These are phyloP conservation scores for Oryza rufipogon DNA, from an alignment of 176 grass and related monocot genomes.

Conservation along the genomic window DNA sequence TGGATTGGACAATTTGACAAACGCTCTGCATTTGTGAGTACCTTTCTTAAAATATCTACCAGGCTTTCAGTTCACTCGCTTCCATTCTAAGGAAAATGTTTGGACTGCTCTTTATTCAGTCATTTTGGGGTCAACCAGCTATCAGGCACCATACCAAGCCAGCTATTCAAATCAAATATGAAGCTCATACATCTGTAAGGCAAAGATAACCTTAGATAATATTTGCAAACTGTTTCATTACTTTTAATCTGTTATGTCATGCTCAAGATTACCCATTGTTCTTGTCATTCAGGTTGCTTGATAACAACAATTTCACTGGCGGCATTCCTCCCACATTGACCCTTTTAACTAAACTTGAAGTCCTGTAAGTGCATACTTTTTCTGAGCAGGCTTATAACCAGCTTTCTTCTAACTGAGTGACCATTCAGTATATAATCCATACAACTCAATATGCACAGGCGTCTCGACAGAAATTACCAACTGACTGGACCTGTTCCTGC, in stretches of 20 bases:
- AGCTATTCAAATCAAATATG: slow-evolving; percentile 68
- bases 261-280: not conserved
- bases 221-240: not conserved
- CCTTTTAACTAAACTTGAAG: slow-evolving; percentile 54
- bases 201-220: not conserved
- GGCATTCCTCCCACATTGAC: slow-evolving; percentile 74
- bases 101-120: slow-evolving; percentile 38
- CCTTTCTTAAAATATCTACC: not conserved
- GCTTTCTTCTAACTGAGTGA: not conserved
- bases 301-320: slow-evolving; percentile 82
- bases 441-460: slow-evolving; percentile 48
- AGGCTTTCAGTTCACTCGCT: no score
- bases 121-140: slow-evolving; percentile 82
- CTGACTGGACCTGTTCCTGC: slow-evolving; percentile 64
- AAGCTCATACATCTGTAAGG: slow-evolving; percentile 82
- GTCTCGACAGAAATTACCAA: slow-evolving; percentile 64
- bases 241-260: not conserved
- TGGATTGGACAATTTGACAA: slow-evolving; percentile 78
- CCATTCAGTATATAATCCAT: not conserved
- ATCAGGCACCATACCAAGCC: slow-evolving; percentile 70
- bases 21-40: slow-evolving; percentile 79
- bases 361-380: slow-evolving; percentile 59
- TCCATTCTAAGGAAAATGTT: no score
- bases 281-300: slow-evolving; percentile 60
- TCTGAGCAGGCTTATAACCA: not conserved